Percentiles rank a stretch among this genome's conserved stretches.
phyloP scores from a whole-genome alignment of 2,329 filamentous ascomycete genomes.

The Fusarium fujikuroi region DNA sequence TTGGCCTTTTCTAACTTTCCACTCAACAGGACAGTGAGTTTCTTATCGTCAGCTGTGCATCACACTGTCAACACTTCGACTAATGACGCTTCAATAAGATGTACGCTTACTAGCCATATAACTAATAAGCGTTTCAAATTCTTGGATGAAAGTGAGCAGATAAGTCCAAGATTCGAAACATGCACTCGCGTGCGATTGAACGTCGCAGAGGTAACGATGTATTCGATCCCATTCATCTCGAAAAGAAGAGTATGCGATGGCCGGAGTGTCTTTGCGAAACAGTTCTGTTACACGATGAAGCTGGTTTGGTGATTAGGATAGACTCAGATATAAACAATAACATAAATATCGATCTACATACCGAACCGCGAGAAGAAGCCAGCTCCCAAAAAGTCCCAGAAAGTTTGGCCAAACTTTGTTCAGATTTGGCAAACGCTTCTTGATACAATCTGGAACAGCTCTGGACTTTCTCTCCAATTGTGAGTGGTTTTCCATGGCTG shows the following conservation, averaged over 20 bases:
- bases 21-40: rapidly evolving
- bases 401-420: neutral
- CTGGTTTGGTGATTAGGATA: neutral
- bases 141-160: neutral
- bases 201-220: neutral
- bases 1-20: neutral
- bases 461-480: neutral
- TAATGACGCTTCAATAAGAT: rapidly evolving
- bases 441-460: neutral
- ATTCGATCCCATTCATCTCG: neutral
- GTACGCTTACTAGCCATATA: neutral
- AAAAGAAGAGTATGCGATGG: neutral
- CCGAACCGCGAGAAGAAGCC: neutral
- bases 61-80: neutral
- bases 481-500: neutral
- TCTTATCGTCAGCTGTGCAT: neutral
- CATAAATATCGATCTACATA: neutral
- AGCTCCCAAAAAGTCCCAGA: neutral
- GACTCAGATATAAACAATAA: neutral
- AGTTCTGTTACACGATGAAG: neutral
- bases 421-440: neutral
- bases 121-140: rapidly evolving
- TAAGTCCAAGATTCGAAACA: neutral
- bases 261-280: rapidly evolving
- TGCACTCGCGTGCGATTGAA: neutral